phyloP scores from a whole-genome alignment of 169 alveolate species.

The Theileria parva region DNA sequence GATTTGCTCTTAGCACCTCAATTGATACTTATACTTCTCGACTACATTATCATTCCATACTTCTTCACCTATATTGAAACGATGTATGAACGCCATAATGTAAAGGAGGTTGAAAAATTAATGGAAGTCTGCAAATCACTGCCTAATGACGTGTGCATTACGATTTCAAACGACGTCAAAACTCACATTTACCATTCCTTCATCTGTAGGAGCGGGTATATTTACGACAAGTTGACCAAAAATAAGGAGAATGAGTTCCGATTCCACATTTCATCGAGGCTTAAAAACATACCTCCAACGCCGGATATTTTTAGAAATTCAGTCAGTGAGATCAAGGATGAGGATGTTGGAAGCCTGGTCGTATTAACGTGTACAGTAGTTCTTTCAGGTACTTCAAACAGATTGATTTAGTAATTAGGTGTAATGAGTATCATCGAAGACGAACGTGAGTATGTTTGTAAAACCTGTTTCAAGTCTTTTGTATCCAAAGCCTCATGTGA shows the following conservation, averaged over 20 bases:
- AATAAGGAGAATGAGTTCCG: neutral
- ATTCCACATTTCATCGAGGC: constrained; percentile 35
- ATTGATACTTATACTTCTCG: constrained; percentile 27
- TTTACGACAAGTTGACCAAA: neutral
- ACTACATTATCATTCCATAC: constrained; percentile 19
- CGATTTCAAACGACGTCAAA: neutral
- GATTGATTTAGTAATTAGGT: constrained; percentile 31
- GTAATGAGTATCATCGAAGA: constrained; percentile 67
- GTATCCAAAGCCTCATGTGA: constrained; percentile 68
- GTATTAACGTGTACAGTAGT: constrained; percentile 22
- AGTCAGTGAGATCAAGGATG: constrained; percentile 27
- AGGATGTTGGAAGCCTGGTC: constrained; percentile 41
- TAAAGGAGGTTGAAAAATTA: constrained; percentile 1
- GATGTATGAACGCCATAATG: constrained; percentile 1
- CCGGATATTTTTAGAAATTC: constrained; percentile 16
- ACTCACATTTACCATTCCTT: neutral
- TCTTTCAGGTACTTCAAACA: constrained; percentile 24
- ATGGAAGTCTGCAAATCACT: neutral
- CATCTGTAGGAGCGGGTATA: neutral
- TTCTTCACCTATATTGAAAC: constrained; percentile 19
- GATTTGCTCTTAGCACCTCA: constrained; percentile 37
- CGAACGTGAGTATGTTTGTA: constrained; percentile 70
- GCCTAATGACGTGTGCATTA: neutral
- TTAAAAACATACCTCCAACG: constrained; percentile 36
- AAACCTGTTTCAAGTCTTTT: constrained; percentile 60